Evolutionary conservation across 1,284 basidiomycete genomes (phyloP), one percentile per base, ranked within the genome.

Genomic region (Cutaneotrichosporon cyanovorans): DNA sequence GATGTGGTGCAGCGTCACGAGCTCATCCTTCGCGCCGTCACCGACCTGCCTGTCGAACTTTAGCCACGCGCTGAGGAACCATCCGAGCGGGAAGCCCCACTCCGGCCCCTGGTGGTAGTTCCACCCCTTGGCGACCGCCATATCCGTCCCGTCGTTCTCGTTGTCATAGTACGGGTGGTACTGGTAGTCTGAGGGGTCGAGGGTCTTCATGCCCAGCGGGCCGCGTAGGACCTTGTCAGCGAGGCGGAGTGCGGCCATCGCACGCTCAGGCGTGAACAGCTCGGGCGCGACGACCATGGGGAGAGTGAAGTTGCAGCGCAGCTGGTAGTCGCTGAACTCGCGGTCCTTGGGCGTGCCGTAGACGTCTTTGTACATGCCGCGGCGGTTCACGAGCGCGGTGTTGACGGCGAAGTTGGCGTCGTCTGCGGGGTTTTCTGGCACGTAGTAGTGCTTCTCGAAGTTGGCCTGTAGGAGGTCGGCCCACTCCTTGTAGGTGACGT

Each of bases 341-440:
- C 87, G 80, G 12, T 83, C 85, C 43, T 76, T 65, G 1, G 87
- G 87, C 15, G 91, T 90, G 31, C 90, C 89, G 59, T 85, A 87
- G 5, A 97, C 90, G 63, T 98, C 93, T 76, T 98, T 98, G 78
- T 98, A 98, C 68, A 97, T 93, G 5, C 93, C 93, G 40, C 93
- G 79, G 20, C 89, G 84, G 69, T 91, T 87, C 56, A 96, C 77
- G 28, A 96, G 73, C 23, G 65, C 75, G 1, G 85, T 57, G 62
- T 89, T 77, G 54, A 96, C 69, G 46, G 77, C 76, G 73, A 89
- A 91, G 32, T 81, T 73, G 8, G 62, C 55, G 64, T 98, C 92
- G 20, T 88, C 79, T 10, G 74, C 63, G 0, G 84, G 76, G 64
- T 92, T 86, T 80, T 73, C 39, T 11, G 92, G 93, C 39, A 98